phyloP scores from a whole-genome alignment of 2,329 filamentous ascomycete species.

The Leptographium galeiforme region DNA sequence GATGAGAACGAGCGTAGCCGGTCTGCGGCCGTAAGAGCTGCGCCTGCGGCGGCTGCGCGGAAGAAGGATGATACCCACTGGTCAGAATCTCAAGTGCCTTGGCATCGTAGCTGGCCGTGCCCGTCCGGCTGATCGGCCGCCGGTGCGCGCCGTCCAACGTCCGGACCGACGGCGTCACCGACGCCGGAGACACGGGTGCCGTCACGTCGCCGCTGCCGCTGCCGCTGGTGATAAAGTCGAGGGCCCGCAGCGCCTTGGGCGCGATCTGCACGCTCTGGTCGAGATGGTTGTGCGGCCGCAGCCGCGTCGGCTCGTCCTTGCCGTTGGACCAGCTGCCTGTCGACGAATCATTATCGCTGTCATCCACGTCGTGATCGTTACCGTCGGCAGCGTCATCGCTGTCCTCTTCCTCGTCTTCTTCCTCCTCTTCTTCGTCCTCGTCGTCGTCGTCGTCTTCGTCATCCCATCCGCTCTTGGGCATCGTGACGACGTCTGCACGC shows the following conservation, averaged over 20 bases:
- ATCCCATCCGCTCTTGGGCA: constrained; percentile 37
- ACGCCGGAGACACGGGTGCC: background rate
- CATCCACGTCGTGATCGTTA: constrained; percentile 3
- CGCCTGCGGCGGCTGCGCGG: constrained; percentile 2
- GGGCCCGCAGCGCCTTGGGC: constrained; percentile 32
- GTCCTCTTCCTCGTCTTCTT: constrained; percentile 25
- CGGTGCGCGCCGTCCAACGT: constrained; percentile 7
- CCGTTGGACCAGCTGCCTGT: background rate
- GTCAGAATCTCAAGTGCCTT: constrained; percentile 19
- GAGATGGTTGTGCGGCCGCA: background rate
- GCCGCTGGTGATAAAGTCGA: constrained; percentile 36
- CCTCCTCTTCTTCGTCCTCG: constrained; percentile 7
- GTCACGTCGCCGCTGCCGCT: constrained; percentile 1
- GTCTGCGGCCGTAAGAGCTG: constrained; percentile 36
- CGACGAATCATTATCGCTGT: constrained; percentile 9
- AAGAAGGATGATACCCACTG: constrained; percentile 13
- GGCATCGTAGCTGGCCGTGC: constrained; percentile 20
- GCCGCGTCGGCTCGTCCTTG: background rate
- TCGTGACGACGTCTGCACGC: too few relatives aligned
- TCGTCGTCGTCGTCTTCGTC: constrained; percentile 13
- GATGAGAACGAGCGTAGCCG: constrained; percentile 33
- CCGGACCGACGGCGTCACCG: background rate
- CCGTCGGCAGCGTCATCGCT: constrained; percentile 13
- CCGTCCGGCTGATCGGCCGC: constrained; percentile 17
- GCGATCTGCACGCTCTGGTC: constrained; percentile 21